Evolutionary conservation across 1,139 yeast genomes (phyloP).

Genomic region (Kluyveromyces sp.): DNA sequence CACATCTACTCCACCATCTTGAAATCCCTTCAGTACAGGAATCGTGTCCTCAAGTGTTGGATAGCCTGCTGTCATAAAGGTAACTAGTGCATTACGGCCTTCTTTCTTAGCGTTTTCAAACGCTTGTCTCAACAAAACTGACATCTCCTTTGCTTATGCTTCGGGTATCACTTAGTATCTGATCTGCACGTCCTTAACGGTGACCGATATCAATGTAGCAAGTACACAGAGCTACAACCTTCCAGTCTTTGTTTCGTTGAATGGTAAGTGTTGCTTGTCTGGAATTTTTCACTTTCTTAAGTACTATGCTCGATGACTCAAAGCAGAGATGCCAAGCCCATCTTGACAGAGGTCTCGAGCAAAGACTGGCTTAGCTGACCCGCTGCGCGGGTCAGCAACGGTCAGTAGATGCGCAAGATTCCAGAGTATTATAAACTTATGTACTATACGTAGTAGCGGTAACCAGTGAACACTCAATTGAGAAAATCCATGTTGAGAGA

Average conservation of each 20-base stretch:
- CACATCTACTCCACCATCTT: constrained; percentile 91
- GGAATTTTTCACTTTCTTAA: not conserved
- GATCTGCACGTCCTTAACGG: too few species aligned
- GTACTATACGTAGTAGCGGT: too few species aligned
- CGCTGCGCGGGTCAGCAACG: too few species aligned
- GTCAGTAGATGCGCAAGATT: too few species aligned
- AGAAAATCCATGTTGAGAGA: constrained; percentile 29
- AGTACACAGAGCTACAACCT: too few species aligned
- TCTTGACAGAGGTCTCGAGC: too few species aligned
- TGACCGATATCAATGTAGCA: not conserved
- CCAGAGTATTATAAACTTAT: not conserved
- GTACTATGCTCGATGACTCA: not conserved
- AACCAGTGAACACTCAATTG: too few species aligned
- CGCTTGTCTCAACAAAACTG: constrained; percentile 60
- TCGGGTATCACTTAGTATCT: not conserved
- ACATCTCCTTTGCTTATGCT: constrained; percentile 37
- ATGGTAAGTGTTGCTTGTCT: not conserved
- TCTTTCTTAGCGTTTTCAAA: constrained; percentile 65
- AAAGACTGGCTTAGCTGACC: too few species aligned
- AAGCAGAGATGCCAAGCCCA: not conserved
- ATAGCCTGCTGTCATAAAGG: constrained; percentile 91
- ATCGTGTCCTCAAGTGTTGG: constrained; percentile 85
- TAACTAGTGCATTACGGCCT: constrained; percentile 80
- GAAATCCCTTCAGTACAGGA: constrained; percentile 79
- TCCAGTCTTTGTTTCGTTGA: not conserved